Base-by-base conservation (phyloP, 768 basidiomycete species). In the Panaeolus papilionaceus region DNA sequence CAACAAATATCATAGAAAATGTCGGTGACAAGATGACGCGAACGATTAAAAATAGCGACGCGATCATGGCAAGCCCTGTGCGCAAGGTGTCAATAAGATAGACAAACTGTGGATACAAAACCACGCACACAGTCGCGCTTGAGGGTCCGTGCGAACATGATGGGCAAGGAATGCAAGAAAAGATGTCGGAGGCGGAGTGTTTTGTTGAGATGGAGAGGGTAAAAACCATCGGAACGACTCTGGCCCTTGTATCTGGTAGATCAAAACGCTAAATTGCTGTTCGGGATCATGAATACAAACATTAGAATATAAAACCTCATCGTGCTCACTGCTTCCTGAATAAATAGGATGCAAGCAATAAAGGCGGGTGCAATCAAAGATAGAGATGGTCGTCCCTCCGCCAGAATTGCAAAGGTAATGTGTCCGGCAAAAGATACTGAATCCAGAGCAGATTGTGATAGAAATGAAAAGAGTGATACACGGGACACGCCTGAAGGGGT, bases 371-470 rank as follows among this genome's bases (percentile, higher is more conserved):
- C 91, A 45, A 96, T 83, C 28, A 96, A 83, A 0, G 94, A 90
- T 26, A 97, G 77, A 1, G 94, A 94, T 1, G 94, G 87, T 38
- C 89, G 81, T 49, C 94, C 94, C 68, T 96, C 92, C 2, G 92
- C 89, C 42, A 96, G 79, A 66, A 96, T 91, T 4, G 93, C 94
- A 67, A 97, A 91, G 0, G 94, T 96, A 64, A 96, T 89, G 72
- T 96, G 94, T 0, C 92, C 92, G 20, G 93, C 92, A 75, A 97
- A 96, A 0, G 92, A 89, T 49, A 95, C 89, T 0, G 92, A 87
- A 74, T 98, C 95, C 20, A 93, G 85, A 1, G 90, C 86, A 5
- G 91, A 86, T 77, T 96, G 94, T 6, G 89, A 80, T 23, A 95
- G 82, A 75, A 96, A 94, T 1, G 90, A 88, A 91, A 93, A 95